Base-by-base conservation (phyloP, 345 rosid species). In the Cardamine occulta region DNA sequence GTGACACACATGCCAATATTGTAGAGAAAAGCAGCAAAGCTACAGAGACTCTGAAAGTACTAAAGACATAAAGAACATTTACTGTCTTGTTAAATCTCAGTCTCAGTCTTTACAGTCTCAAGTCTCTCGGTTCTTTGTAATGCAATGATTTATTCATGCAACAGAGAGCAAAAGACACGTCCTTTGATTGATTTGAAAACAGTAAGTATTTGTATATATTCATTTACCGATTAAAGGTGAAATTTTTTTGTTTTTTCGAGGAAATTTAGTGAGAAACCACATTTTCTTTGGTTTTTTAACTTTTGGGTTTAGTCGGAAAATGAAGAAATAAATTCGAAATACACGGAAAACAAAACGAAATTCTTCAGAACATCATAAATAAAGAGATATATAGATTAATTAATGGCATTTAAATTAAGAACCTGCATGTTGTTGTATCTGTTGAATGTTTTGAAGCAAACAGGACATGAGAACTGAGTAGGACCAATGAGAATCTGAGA, bases 401-500 rank as follows among this genome's bases (percentile, higher is more conserved):
- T 45, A 49, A 6, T 39, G 35, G 26, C 68, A 65, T 66, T 73
- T 24, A 11, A 49, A 9, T 11, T 55, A 73, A 59, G 74, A 74
- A 91, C 98, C 92, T 93, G 98, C 97, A 93, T 91, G 93, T 93
- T 93, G 80, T 93, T 93, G 87, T 91, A 93, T 87, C 98, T 86
- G 57, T 89, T 91, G 89, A 93, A 93, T 81, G 90, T 89, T 83
- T 91, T 91, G 90, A 80, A 91, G 81, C 98, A 93, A 79, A 93
- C 90, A 86, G 97, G 97, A 88, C 98, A 93, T 59, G 97, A 91
- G 81, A 93, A 93, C 82, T 93, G 98, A 3, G 97, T 93, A 65
- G 98, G 98, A 17, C 98, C 98, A 79, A 91, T 89, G 65, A 93
- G 92, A 87, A 93, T 93, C 87, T 93, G 98, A 61, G 98, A 84